Conservation (phyloP, 2,329 filamentous ascomycete genomes). For the Tolypocladium tropicale region DNA sequence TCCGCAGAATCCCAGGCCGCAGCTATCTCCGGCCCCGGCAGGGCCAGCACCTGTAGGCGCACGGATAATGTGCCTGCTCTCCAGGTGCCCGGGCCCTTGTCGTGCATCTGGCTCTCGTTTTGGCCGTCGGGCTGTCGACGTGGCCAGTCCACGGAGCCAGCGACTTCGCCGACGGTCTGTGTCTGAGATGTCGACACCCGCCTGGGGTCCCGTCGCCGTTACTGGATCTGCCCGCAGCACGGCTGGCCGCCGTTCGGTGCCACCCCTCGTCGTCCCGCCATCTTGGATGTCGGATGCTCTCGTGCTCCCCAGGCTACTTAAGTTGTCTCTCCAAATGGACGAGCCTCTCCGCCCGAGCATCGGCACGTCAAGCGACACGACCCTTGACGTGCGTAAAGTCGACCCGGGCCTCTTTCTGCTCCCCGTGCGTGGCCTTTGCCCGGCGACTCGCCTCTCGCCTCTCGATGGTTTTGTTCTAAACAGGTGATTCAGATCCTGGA, state of each 20-base stretch:
- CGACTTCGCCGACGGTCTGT: constrained; percentile 4
- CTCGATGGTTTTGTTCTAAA: constrained; percentile 22
- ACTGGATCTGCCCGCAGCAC: constrained; percentile 9
- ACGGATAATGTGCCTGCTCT: neutral
- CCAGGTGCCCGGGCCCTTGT: neutral
- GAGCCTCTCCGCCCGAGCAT: constrained; percentile 1
- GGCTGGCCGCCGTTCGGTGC: constrained; percentile 15
- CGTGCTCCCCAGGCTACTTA: constrained; percentile 11
- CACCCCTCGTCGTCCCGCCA: constrained; percentile 17
- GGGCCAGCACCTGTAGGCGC: neutral
- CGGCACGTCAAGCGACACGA: constrained; percentile 4
- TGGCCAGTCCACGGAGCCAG: neutral
- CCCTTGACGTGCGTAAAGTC: constrained; percentile 3
- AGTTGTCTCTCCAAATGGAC: constrained; percentile 3
- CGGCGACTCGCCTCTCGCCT: constrained; percentile 20
- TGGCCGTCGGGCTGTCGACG: constrained; percentile 3
- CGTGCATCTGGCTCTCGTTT: neutral
- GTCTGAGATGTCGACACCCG: constrained; percentile 18
- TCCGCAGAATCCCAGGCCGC: constrained; percentile 18
- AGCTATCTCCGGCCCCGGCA: constrained; percentile 22
- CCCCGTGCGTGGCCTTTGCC: constrained; percentile 1
- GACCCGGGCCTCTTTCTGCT: constrained; percentile 2
- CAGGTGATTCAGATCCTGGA: constrained; percentile 23
- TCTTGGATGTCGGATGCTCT: constrained; percentile 19
- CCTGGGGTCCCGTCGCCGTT: neutral